Evolutionary conservation across 2,329 filamentous ascomycete species (phyloP), one percentile per base, ranked within the genome.

Genomic region (Biscogniauxia sp.): DNA sequence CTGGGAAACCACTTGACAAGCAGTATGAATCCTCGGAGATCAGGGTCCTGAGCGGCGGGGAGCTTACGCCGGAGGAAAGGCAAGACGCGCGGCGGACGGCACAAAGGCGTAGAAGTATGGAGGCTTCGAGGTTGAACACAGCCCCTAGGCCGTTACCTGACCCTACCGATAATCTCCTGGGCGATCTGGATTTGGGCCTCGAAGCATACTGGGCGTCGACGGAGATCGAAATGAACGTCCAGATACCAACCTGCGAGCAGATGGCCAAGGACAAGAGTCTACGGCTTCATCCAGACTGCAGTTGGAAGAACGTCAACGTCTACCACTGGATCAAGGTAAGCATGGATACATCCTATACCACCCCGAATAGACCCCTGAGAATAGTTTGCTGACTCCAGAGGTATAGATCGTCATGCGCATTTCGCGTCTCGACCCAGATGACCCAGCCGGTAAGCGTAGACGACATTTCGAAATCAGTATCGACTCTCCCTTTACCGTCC

Each of bases 401-500:
- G 17, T 4, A 5, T 63, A 94, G 91, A 92, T 97, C 71, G 92
- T 97, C 63, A 91, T 97, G 87, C 89, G 93, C 56, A 88, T 97
- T 53, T 97, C 93, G 28, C 92, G 92, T 68, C 80, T 90, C 15
- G 93, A 97, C 68, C 84, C 88, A 49, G 86, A 88, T 11, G 91
- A 96, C 69, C 88, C 92, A 0, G 81, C 80, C 0, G 83, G 83
- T 41, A 83, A 80, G 64, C 93, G 93, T 72, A 86, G 93, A 64
- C 86, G 93, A 37, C 93, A 97, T 73, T 97, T 96, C 68, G 93
- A 97, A 75, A 97, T 97, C 69, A 96, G 92, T 67, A 97, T 97
- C 68, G 93, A 97, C 76, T 97, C 93, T 1, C 93, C 93, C 0
- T 94, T 97, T 73, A 94, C 94, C 63, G 92, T 97, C 53, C 88